Conservation (phyloP, 192 early-diverging fungal genomes). For the Piromyces finnis region DNA sequence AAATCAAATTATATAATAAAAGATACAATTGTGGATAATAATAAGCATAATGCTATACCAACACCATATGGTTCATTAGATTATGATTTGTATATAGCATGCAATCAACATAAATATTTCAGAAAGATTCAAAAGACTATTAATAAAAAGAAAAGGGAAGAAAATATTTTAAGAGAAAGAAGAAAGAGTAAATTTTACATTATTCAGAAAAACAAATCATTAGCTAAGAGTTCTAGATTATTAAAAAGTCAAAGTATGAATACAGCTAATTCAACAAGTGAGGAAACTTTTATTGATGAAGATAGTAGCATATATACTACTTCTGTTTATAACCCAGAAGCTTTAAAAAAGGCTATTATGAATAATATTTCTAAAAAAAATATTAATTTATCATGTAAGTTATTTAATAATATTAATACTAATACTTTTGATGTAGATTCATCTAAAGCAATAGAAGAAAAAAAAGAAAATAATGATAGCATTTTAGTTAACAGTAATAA, state of each 20-base stretch:
- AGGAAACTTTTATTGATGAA: neutral
- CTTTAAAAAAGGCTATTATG: neutral
- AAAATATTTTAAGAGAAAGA: neutral
- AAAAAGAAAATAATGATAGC: too few species aligned
- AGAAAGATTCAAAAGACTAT: neutral
- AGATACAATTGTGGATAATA: neutral
- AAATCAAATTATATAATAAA: neutral
- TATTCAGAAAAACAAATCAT: neutral
- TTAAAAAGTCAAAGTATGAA: neutral
- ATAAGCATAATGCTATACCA: neutral
- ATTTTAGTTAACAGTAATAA: too few species aligned
- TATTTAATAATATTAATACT: neutral
- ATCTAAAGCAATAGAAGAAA: too few species aligned
- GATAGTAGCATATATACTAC: neutral
- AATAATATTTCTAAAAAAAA: neutral
- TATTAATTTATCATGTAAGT: neutral
- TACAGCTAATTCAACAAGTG: neutral
- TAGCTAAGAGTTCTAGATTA: neutral
- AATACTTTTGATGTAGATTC: too few species aligned
- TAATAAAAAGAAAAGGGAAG: neutral
- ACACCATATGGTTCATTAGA: neutral
- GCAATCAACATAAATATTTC: neutral
- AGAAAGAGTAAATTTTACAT: neutral
- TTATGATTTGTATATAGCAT: neutral
- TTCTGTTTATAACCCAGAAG: neutral